A percentile compares a stretch with the other conserved stretches of the same genome.
Evolutionary conservation across 2,329 filamentous ascomycete genomes (phyloP).

Genomic region (Beauveria medogensis): DNA sequence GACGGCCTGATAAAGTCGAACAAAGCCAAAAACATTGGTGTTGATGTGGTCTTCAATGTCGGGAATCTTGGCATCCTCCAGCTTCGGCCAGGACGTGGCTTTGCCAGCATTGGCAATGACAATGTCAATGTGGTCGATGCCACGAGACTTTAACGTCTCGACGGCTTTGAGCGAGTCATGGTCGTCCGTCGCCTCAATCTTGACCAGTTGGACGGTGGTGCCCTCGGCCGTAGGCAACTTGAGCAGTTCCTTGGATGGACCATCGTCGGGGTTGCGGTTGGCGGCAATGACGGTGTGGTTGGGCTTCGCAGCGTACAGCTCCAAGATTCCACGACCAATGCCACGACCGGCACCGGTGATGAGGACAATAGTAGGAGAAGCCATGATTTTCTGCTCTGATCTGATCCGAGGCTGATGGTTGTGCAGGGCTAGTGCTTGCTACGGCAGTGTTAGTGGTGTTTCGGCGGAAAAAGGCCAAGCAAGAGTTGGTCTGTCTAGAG

Average conservation of each 20-base stretch:
- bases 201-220: constrained; percentile 31
- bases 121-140: constrained; percentile 37
- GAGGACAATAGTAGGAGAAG: constrained; percentile 14
- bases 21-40: constrained; percentile 34
- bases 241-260: constrained; percentile 22
- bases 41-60: constrained; percentile 31
- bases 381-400: not conserved
- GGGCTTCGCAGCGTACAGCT: constrained; percentile 37
- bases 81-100: constrained; percentile 21
- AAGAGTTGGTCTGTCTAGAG: not conserved
- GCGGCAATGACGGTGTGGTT: constrained; percentile 44
- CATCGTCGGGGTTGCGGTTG: constrained; percentile 24
- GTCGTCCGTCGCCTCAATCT: constrained; percentile 30
- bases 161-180: constrained; percentile 27
- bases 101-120: constrained; percentile 46
- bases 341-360: constrained; percentile 33
- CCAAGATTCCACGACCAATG: constrained; percentile 27
- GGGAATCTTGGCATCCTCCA: constrained; percentile 22
- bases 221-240: constrained; percentile 27
- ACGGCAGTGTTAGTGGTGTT: not conserved
- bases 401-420: not conserved
- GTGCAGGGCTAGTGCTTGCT: not conserved
- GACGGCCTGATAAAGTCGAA: constrained; percentile 37
- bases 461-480: not conserved
- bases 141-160: constrained; percentile 21